Base-by-base conservation (phyloP, 1,284 basidiomycete species). In the Puccinia coronata region DNA sequence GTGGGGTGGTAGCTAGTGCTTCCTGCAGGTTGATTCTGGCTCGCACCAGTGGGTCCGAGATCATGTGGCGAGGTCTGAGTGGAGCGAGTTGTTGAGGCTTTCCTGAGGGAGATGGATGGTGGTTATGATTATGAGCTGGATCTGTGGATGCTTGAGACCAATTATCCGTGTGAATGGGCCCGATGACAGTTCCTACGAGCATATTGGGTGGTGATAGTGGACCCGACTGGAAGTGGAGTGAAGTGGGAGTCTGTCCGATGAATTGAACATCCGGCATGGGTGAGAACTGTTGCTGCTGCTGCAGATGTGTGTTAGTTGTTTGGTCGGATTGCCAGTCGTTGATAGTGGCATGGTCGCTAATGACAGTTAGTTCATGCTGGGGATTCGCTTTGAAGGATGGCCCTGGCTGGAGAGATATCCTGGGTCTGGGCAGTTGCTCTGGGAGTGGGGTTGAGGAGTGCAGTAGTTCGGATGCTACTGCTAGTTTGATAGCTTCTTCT, bases 241-340 rank as follows among this genome's bases (percentile, higher is more conserved):
- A n/a, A 4, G 71, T 23, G 20, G 49, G 49, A 5, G 53, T 73
- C 4, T 36, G 49, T 11, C n/a, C n/a, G 49, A 57, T 39, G 36
- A 41, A 1, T 57, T 73, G 71, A 20, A 73, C 36, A 8, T 55
- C 49, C 18, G n/a, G n/a, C n/a, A 55, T 6, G 36, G 71, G 53
- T 4, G 71, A 73, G 14, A 57, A 36, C 1, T 47, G 71, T 31
- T 25, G 51, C 49, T 71, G 49, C 11, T 31, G 28, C 20, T 36
- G 65, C 14, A 20, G 69, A 28, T 49, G 23, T 23, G 43, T 71
- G 9, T 28, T 5, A 34, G 4, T 73, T 9, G 49, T 55, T 12
- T 73, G 55, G 20, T 79, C 77, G 28, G 77, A 79, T 20, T 69
- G 39, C 63, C 77, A 69, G 20, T 79, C 77, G 65, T 79, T 79